Conservation (phyloP, 805 yeast species). For the Suhomyces kilbournensis region DNA sequence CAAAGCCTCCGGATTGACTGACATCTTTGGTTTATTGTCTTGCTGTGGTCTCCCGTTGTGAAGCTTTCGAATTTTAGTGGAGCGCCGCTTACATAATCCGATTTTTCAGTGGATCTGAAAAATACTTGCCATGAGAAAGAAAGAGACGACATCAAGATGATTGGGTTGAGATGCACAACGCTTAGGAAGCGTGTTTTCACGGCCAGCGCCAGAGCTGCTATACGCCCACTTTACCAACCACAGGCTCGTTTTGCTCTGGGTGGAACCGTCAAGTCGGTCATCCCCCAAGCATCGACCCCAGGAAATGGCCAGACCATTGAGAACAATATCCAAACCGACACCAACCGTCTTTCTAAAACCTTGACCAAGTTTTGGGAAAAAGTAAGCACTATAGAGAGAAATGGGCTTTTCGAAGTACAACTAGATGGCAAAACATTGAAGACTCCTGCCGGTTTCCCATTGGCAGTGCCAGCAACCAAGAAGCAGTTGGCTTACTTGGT, state of each 20-base stretch:
- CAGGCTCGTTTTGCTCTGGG: background rate
- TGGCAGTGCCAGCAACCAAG: constrained; percentile 61
- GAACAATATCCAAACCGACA: constrained; percentile 52
- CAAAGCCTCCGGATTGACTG: constrained; percentile 43
- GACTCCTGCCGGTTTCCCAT: constrained; percentile 77
- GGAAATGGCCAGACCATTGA: constrained; percentile 3
- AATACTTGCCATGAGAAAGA: background rate
- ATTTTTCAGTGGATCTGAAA: background rate
- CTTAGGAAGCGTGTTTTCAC: background rate
- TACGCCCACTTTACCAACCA: background rate
- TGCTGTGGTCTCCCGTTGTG: background rate
- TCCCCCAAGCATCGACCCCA: background rate
- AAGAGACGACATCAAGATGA: background rate
- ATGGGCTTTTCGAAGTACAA: constrained; percentile 48
- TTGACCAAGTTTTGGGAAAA: constrained; percentile 78
- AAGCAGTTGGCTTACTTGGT: constrained; percentile 67
- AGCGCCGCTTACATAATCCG: background rate
- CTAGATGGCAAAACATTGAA: constrained; percentile 74
- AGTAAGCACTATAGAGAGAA: constrained; percentile 44
- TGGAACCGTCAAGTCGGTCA: constrained; percentile 3
- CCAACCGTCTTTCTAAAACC: constrained; percentile 69
- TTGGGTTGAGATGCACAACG: background rate
- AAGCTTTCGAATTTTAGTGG: background rate
- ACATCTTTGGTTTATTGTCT: constrained; percentile 5
- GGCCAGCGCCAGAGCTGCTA: background rate